phyloP scores from a whole-genome alignment of 192 early-diverging fungal genomes.

The Backusella macrospora region DNA sequence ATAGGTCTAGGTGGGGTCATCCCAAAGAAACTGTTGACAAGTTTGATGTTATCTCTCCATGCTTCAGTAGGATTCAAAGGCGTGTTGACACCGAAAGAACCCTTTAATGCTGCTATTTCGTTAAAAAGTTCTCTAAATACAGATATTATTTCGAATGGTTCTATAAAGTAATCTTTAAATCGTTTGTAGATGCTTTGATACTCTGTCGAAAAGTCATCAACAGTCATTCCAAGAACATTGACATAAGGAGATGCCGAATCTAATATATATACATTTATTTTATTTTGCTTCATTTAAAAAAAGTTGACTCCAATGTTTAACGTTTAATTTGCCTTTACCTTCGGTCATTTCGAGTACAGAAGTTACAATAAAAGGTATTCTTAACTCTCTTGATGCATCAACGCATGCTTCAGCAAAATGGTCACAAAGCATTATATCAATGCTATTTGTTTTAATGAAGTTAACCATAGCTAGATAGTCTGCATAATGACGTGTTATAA shows the following conservation, averaged over 20 bases:
- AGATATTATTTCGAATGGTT: background rate
- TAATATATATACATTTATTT: background rate
- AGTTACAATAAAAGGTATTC: conserved; percentile 34
- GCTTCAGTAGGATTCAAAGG: background rate
- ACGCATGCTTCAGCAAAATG: conserved; percentile 24
- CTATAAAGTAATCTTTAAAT: background rate
- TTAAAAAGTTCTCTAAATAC: background rate
- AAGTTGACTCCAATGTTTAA: too few species aligned
- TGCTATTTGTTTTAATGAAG: background rate
- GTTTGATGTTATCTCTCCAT: conserved; percentile 18
- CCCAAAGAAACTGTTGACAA: conserved; percentile 31
- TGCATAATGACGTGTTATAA: background rate
- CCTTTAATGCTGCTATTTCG: background rate
- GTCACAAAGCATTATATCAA: conserved; percentile 26
- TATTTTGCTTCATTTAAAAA: background rate
- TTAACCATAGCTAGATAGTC: background rate
- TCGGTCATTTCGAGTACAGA: conserved; percentile 17
- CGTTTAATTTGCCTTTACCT: background rate
- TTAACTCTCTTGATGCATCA: conserved; percentile 2
- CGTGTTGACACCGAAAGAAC: background rate
- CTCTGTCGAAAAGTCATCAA: background rate
- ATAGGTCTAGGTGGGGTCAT: conserved; percentile 14
- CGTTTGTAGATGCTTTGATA: background rate
- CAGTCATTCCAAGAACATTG: background rate
- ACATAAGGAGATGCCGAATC: background rate